phyloP scores from a whole-genome alignment of 306 rosid genomes.

The Senna siamea region DNA sequence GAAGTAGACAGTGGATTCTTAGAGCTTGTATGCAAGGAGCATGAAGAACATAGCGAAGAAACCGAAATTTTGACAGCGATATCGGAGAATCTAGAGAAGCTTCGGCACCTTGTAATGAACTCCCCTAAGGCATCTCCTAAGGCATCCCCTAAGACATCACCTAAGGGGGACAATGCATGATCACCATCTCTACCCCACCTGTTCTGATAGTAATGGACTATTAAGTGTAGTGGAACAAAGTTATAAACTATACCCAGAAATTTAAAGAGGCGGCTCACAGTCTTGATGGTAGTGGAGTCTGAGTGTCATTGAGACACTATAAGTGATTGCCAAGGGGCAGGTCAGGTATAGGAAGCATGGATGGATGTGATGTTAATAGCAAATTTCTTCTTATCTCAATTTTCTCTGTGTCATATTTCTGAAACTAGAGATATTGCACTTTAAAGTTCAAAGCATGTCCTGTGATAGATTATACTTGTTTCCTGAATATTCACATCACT shows the following conservation, averaged over 20 bases:
- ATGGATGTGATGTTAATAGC: not conserved
- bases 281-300: constrained; percentile 32
- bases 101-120: constrained; percentile 45
- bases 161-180: constrained; percentile 30
- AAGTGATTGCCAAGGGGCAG: constrained; percentile 29
- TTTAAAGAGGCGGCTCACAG: constrained; percentile 20
- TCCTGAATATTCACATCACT: constrained; percentile 23
- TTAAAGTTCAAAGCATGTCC: constrained; percentile 37
- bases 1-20: constrained; percentile 53
- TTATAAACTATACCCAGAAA: constrained; percentile 13
- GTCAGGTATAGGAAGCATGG: constrained; percentile 33
- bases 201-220: constrained; percentile 22
- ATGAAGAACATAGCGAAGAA: constrained; percentile 55
- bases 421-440: constrained; percentile 30
- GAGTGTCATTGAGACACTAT: constrained; percentile 18
- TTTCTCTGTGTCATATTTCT: constrained; percentile 21
- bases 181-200: constrained; percentile 12
- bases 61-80: constrained; percentile 53
- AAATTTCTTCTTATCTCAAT: constrained; percentile 6
- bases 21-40: constrained; percentile 47
- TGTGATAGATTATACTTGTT: not conserved
- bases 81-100: constrained; percentile 55
- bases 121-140: constrained; percentile 1
- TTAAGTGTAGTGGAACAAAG: constrained; percentile 8
- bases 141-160: not conserved